Conservation (phyloP, 2,329 filamentous ascomycete genomes). For the Aspergillus amoenus region DNA sequence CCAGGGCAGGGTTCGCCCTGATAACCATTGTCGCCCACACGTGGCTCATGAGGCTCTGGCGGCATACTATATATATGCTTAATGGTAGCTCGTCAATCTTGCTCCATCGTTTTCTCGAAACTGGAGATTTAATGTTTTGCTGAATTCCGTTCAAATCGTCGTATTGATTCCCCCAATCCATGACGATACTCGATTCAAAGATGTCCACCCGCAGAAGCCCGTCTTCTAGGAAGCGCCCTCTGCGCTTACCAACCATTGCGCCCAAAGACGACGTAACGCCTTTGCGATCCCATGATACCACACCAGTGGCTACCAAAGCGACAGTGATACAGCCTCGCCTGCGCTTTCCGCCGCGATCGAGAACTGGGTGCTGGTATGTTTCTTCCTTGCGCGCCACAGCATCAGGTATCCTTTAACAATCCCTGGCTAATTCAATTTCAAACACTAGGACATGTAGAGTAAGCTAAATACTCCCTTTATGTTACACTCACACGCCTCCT, state of each 20-base stretch:
- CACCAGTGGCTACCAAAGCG: slow-evolving; percentile 28
- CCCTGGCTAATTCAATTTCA: slow-evolving; percentile 15
- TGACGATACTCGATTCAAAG: slow-evolving; percentile 35
- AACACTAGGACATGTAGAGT: slow-evolving; percentile 43
- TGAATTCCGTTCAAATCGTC: neutral
- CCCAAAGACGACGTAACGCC: slow-evolving; percentile 41
- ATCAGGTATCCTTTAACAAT: neutral
- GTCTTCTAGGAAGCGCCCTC: slow-evolving; percentile 36
- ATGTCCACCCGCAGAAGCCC: slow-evolving; percentile 39
- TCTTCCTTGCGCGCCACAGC: neutral
- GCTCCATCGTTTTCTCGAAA: neutral
- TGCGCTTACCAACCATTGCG: slow-evolving; percentile 45
- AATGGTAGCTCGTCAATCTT: neutral
- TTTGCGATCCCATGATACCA: slow-evolving; percentile 15
- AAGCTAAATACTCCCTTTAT: slow-evolving; percentile 21
- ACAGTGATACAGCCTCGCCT: slow-evolving; percentile 41
- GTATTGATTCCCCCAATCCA: slow-evolving; percentile 14
- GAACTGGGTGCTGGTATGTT: slow-evolving; percentile 54
- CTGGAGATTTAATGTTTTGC: neutral
- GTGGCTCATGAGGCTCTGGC: slow-evolving; percentile 7
- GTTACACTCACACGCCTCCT: neutral
- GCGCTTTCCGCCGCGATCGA: slow-evolving; percentile 53
- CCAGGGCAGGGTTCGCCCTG: neutral
- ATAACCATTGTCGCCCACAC: slow-evolving; percentile 2
- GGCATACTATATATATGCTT: slow-evolving; percentile 11